phyloP scores from a whole-genome alignment of 371 early-diverging fungal species.

The Rhizomucor pusillus region DNA sequence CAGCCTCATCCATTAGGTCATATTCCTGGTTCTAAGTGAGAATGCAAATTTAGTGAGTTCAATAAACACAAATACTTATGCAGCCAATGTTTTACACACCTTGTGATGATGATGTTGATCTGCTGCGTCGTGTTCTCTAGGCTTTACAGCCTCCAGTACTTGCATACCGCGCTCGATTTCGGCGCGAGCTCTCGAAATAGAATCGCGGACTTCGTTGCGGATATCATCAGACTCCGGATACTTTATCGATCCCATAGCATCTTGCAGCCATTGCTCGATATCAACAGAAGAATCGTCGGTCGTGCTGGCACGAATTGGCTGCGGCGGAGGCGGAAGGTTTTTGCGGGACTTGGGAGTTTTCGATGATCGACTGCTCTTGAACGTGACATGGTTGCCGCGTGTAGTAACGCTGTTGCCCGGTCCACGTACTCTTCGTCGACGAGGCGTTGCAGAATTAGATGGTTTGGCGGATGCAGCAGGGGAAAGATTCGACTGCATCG shows the following conservation, averaged over 20 bases:
- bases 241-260: constrained; percentile 41
- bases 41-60: background rate
- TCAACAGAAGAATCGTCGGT: constrained; percentile 16
- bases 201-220: constrained; percentile 47
- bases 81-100: background rate
- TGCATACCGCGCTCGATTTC: constrained; percentile 56
- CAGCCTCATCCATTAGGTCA: constrained; percentile 12
- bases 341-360: constrained; percentile 3
- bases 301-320: background rate
- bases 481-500: constrained; percentile 27
- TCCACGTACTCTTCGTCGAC: constrained; percentile 22
- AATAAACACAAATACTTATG: background rate
- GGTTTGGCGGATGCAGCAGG: constrained; percentile 18
- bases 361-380: constrained; percentile 2
- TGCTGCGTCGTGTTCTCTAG: constrained; percentile 28
- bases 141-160: constrained; percentile 48
- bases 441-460: constrained; percentile 3
- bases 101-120: constrained; percentile 4
- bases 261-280: constrained; percentile 20
- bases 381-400: constrained; percentile 11
- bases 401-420: constrained; percentile 18
- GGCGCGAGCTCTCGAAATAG: constrained; percentile 61
- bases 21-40: background rate
- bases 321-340: constrained; percentile 1
- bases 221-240: constrained; percentile 32